Evolutionary conservation across 768 basidiomycete species (phyloP).

Genomic region (Pulveroboletus ravenelii): DNA sequence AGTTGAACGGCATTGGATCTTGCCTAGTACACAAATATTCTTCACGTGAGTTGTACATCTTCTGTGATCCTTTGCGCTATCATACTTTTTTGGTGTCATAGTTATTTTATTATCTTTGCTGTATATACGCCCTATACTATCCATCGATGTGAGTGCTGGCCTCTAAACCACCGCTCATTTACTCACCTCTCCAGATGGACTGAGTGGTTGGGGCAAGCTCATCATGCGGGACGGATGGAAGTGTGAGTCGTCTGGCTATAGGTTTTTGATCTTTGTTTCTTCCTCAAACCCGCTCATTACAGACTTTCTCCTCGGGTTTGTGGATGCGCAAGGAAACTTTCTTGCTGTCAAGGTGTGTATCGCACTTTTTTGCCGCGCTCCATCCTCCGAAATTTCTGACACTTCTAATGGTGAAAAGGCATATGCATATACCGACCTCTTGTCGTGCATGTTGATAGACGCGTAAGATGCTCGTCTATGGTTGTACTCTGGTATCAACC

Average conservation of each 20-base stretch:
- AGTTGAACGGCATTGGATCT: constrained; percentile 56
- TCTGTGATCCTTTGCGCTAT: not conserved
- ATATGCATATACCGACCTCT: constrained; percentile 76
- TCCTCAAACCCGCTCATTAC: not conserved
- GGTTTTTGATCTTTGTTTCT: not conserved
- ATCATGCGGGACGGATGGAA: constrained; percentile 81
- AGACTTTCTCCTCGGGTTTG: constrained; percentile 78
- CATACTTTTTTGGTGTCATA: constrained; percentile 23
- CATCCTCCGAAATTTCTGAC: not conserved
- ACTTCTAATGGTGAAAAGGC: constrained; percentile 39
- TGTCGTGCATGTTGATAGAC: constrained; percentile 90
- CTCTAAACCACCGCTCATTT: not conserved
- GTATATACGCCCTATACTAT: constrained; percentile 89
- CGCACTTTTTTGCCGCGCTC: too few relatives aligned
- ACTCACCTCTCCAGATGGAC: constrained; percentile 51
- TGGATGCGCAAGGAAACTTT: constrained; percentile 84
- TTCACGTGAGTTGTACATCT: constrained; percentile 54
- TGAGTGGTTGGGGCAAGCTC: constrained; percentile 73
- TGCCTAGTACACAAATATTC: constrained; percentile 76
- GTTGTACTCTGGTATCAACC: not conserved
- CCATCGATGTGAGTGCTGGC: constrained; percentile 59
- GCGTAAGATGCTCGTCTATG: constrained; percentile 43
- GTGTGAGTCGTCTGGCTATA: constrained; percentile 44
- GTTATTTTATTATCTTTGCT: constrained; percentile 68
- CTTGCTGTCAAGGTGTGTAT: constrained; percentile 64